Evolutionary conservation across 441 rosid species (phyloP).

Genomic region (Omphalea diandra): DNA sequence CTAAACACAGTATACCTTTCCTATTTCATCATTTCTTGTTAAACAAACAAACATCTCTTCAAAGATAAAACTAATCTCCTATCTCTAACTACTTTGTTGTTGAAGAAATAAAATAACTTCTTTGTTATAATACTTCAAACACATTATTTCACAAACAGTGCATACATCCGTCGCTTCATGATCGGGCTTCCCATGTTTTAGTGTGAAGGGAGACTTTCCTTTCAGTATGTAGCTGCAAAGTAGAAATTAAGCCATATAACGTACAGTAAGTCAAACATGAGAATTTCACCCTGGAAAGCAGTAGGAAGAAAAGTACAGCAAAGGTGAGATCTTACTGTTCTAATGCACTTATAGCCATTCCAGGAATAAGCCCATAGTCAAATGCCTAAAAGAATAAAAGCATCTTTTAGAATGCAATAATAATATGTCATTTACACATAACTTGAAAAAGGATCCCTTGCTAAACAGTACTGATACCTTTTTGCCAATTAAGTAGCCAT

Average conservation of each 20-base stretch:
- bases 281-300: no score
- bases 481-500: background rate
- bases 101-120: background rate
- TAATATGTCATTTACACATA: background rate
- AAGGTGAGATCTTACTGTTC: conserved; percentile 67
- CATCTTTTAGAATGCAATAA: conserved; percentile 19
- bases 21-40: background rate
- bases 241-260: conserved; percentile 12
- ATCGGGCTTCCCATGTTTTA: conserved; percentile 93
- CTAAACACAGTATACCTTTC: background rate
- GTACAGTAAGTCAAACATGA: background rate
- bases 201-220: conserved; percentile 74
- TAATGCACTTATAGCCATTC: conserved; percentile 71
- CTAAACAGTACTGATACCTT: background rate
- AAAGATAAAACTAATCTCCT: background rate
- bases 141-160: background rate
- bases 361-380: conserved; percentile 86
- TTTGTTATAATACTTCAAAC: background rate
- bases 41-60: background rate
- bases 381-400: conserved; percentile 57
- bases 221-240: conserved; percentile 68
- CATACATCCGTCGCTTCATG: conserved; percentile 85
- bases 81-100: background rate
- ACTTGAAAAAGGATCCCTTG: background rate
- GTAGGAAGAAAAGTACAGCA: conserved; percentile 8